Conservation (phyloP, 345 rosid genomes). For the Trapa incisa region DNA sequence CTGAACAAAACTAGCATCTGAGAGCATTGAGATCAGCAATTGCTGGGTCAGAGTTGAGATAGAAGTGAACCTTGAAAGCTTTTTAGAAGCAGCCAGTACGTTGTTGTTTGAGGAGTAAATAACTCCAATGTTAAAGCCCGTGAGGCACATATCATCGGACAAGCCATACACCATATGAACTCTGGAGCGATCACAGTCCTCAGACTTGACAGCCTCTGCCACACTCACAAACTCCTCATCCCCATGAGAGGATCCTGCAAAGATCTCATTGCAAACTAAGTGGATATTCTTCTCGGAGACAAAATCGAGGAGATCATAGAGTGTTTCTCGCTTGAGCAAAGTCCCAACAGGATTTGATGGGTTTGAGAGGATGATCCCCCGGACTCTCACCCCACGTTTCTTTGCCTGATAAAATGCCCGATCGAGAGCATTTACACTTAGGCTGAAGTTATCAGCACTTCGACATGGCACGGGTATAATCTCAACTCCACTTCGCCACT, state of each 20-base stretch:
- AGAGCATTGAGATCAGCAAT: conserved; percentile 52
- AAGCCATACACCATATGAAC: conserved; percentile 65
- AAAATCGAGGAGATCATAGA: conserved; percentile 62
- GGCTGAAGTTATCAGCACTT: conserved; percentile 58
- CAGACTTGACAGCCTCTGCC: conserved; percentile 49
- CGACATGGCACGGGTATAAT: conserved; percentile 81
- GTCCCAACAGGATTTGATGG: conserved; percentile 73
- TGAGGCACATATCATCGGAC: conserved; percentile 58
- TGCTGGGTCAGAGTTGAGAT: conserved; percentile 58
- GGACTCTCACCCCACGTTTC: conserved; percentile 71
- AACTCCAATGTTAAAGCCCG: conserved; percentile 50
- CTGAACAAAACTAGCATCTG: conserved; percentile 34
- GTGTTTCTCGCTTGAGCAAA: conserved; percentile 39
- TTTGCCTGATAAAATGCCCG: conserved; percentile 77
- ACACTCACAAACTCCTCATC: conserved; percentile 60
- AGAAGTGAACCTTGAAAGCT: conserved; percentile 58
- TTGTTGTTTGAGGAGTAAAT: conserved; percentile 56
- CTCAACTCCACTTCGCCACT: conserved; percentile 87
- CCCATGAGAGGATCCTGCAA: conserved; percentile 51
- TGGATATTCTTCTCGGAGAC: conserved; percentile 87
- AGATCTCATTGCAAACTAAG: conserved; percentile 59
- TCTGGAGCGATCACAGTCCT: conserved; percentile 53
- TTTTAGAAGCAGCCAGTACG: conserved; percentile 48
- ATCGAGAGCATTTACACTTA: conserved; percentile 62
- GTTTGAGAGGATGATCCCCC: conserved; percentile 69